phyloP scores from a whole-genome alignment of 352 stramenopile genomes.

The Globisporangium nodosum region DNA sequence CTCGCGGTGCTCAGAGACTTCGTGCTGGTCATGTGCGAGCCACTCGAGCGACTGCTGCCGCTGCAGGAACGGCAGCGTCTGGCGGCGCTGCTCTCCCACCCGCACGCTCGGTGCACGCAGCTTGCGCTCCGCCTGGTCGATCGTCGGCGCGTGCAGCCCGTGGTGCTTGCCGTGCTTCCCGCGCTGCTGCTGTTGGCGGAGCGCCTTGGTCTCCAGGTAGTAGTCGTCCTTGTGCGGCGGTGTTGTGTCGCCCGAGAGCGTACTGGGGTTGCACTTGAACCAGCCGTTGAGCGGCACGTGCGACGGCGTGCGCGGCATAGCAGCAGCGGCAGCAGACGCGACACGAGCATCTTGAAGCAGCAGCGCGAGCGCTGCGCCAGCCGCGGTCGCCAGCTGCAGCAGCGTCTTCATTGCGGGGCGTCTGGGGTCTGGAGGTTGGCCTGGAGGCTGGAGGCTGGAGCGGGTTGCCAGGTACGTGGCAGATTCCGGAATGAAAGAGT shows the following conservation, averaged over 20 bases:
- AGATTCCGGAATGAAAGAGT: slow-evolving; percentile 9
- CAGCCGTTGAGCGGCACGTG: slow-evolving; percentile 25
- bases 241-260: slow-evolving; percentile 7
- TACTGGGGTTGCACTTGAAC: slow-evolving; percentile 27
- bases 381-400: slow-evolving; percentile 5
- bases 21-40: slow-evolving; percentile 6
- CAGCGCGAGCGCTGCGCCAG: slow-evolving; percentile 3
- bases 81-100: slow-evolving; percentile 11
- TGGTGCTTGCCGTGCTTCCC: slow-evolving; percentile 1
- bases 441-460: not conserved
- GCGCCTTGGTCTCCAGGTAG: slow-evolving; percentile 19
- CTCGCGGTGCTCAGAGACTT: not conserved
- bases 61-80: slow-evolving; percentile 17
- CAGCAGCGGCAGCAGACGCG: not conserved
- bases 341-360: not conserved
- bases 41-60: slow-evolving; percentile 18
- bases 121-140: not conserved
- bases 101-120: slow-evolving; percentile 5
- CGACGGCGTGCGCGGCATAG: slow-evolving; percentile 5
- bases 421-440: not conserved
- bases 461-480: not conserved
- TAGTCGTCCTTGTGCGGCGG: slow-evolving; percentile 14
- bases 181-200: slow-evolving; percentile 7
- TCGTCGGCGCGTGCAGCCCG: slow-evolving; percentile 2
- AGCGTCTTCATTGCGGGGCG: slow-evolving; percentile 11